A percentile compares a stretch with the other conserved stretches of the same genome.
These are phyloP conservation scores for Elaeis oleifera DNA, from an alignment of 202 grass and related monocot genomes.

Conservation along the genomic window DNA sequence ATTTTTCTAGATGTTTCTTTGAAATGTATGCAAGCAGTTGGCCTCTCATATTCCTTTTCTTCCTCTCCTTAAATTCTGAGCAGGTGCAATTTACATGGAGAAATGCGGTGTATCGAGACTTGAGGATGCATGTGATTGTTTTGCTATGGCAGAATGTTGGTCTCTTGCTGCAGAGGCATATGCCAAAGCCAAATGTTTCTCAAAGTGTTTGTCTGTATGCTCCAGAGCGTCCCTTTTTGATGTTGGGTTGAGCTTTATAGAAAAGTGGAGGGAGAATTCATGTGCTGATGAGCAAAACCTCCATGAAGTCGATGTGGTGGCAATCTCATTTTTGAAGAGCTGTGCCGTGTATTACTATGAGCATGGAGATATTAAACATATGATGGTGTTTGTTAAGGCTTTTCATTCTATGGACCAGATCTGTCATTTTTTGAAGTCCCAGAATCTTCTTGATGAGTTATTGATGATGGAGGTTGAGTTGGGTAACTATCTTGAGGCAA, in stretches of 20 bases:
- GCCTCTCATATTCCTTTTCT: not conserved
- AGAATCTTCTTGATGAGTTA: constrained; percentile 45
- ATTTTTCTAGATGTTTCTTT: too few species aligned
- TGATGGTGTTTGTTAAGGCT: constrained; percentile 57
- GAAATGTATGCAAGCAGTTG: too few species aligned
- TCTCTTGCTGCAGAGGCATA: constrained; percentile 48
- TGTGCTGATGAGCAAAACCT: constrained; percentile 19
- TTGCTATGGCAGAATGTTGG: constrained; percentile 37
- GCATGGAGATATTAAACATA: constrained; percentile 41
- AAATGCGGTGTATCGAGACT: constrained; percentile 58
- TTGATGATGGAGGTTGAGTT: constrained; percentile 55
- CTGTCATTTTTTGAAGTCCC: constrained; percentile 40
- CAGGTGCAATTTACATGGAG: constrained; percentile 66
- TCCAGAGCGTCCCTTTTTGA: constrained; percentile 44
- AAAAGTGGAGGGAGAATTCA: constrained; percentile 30
- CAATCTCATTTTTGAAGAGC: constrained; percentile 37
- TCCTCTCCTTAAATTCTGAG: not conserved
- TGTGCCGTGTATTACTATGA: constrained; percentile 38
- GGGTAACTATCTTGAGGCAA: constrained; percentile 62
- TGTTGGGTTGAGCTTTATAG: constrained; percentile 36
- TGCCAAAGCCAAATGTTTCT: constrained; percentile 61
- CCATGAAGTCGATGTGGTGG: constrained; percentile 21
- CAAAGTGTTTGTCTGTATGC: constrained; percentile 52
- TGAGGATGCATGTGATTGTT: constrained; percentile 67
- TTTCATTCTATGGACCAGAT: constrained; percentile 50